These are phyloP conservation scores for Acephala macrosclerotiorum DNA, from an alignment of 2,329 filamentous ascomycete species.

Conservation along the genomic window DNA sequence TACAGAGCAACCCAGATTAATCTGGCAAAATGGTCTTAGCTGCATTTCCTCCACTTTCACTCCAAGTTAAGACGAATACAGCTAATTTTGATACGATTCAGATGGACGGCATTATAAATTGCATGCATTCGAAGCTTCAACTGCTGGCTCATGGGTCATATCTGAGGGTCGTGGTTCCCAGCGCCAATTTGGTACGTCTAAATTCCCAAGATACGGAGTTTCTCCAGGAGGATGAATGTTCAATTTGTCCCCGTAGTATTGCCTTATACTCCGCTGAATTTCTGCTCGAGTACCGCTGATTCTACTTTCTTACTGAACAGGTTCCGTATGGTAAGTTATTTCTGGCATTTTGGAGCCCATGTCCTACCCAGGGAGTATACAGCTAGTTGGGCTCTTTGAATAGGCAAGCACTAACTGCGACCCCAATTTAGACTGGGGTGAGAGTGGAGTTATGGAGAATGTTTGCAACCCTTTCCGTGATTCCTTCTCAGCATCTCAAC, in stretches of 20 bases:
- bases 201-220: neutral
- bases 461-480: conserved; percentile 47
- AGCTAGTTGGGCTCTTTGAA: neutral
- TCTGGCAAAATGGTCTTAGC: neutral
- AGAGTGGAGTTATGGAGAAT: conserved; percentile 80
- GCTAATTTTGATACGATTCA: conserved; percentile 33
- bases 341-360: neutral
- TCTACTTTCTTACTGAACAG: neutral
- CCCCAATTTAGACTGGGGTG: conserved; percentile 76
- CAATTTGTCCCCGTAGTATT: neutral
- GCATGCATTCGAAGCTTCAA: conserved; percentile 96
- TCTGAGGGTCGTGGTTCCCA: conserved; percentile 83
- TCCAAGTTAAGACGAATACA: neutral
- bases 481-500: conserved; percentile 11
- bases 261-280: neutral
- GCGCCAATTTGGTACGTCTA: conserved; percentile 77
- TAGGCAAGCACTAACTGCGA: conserved; percentile 52
- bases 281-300: neutral
- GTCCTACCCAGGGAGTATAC: neutral
- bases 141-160: conserved; percentile 79
- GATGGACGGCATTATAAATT: conserved; percentile 72
- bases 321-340: neutral
- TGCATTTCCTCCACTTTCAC: neutral
- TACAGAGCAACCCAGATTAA: neutral
- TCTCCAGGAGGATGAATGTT: neutral